These are phyloP conservation scores for Phialemoniopsis sp. DNA, from an alignment of 2,329 filamentous ascomycete genomes.

Conservation along the genomic window DNA sequence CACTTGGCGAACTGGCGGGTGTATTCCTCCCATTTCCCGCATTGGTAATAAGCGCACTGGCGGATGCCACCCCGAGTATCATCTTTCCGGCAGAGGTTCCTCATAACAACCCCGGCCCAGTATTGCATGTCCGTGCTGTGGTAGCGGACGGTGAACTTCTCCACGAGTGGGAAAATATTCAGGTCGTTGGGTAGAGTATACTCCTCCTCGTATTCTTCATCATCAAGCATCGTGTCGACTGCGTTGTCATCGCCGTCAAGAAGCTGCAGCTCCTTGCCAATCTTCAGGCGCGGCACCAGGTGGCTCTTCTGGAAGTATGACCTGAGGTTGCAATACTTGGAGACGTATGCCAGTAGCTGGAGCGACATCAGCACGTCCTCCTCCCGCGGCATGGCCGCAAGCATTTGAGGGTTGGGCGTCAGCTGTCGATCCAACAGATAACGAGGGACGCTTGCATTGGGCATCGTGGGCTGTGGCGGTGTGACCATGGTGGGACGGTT, in stretches of 20 bases:
- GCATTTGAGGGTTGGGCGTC: conserved; percentile 66
- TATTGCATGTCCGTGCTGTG: conserved; percentile 98
- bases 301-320: conserved; percentile 96
- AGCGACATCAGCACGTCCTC: conserved; percentile 98
- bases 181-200: conserved; percentile 91
- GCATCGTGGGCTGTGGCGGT: conserved; percentile 69
- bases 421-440: conserved; percentile 74
- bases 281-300: conserved; percentile 85
- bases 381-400: conserved; percentile 91
- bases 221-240: conserved; percentile 28
- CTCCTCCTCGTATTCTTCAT: conserved; percentile 73
- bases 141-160: conserved; percentile 96
- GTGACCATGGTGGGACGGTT: conserved; percentile 66
- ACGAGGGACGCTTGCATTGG: conserved; percentile 68
- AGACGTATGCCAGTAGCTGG: conserved; percentile 93
- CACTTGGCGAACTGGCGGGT: conserved; percentile 98
- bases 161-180: conserved; percentile 96
- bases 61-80: conserved; percentile 90
- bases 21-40: conserved; percentile 97
- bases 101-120: conserved; percentile 98
- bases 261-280: conserved; percentile 77
- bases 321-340: conserved; percentile 95
- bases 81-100: conserved; percentile 96
- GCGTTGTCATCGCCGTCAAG: conserved; percentile 63
- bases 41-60: conserved; percentile 97